Percentiles rank a stretch among this genome's conserved stretches.
These are phyloP conservation scores for Ambrosia artemisiifolia DNA, from an alignment of 129 eudicot species.

Conservation along the genomic window DNA sequence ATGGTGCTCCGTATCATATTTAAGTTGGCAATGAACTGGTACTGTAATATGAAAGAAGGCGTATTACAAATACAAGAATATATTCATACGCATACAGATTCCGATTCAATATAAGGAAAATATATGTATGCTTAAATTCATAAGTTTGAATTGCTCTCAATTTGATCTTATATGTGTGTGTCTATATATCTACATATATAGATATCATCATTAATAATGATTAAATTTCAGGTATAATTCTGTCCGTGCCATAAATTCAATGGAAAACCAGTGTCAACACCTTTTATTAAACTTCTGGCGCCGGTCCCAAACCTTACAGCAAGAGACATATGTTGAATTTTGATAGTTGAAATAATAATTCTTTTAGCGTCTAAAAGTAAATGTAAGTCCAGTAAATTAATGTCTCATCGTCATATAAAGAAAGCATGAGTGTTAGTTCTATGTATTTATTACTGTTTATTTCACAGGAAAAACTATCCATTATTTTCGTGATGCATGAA, in stretches of 20 bases:
- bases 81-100: too few species aligned
- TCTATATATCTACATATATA: too few species aligned
- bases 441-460: not conserved
- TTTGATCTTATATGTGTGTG: too few species aligned
- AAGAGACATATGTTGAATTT: conserved; percentile 13
- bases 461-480: not conserved
- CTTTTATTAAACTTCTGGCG: not conserved
- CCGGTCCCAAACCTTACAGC: not conserved
- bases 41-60: too few species aligned
- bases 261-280: not conserved
- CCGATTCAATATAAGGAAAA: too few species aligned
- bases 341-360: conserved; percentile 18
- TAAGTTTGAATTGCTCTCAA: too few species aligned
- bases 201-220: too few species aligned
- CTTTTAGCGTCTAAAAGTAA: conserved; percentile 21
- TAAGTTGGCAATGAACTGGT: too few species aligned
- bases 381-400: conserved; percentile 6
- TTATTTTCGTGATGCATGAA: not conserved
- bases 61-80: too few species aligned
- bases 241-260: not conserved
- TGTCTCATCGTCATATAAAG: conserved; percentile 11
- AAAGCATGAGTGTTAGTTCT: conserved; percentile 9
- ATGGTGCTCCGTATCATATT: too few species aligned
- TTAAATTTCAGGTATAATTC: not conserved
- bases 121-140: too few species aligned